A percentile compares a stretch with the other conserved stretches of the same genome.
These are phyloP conservation scores for Cladophialophora exuberans DNA, from an alignment of 2,329 filamentous ascomycete genomes.

Conservation along the genomic window DNA sequence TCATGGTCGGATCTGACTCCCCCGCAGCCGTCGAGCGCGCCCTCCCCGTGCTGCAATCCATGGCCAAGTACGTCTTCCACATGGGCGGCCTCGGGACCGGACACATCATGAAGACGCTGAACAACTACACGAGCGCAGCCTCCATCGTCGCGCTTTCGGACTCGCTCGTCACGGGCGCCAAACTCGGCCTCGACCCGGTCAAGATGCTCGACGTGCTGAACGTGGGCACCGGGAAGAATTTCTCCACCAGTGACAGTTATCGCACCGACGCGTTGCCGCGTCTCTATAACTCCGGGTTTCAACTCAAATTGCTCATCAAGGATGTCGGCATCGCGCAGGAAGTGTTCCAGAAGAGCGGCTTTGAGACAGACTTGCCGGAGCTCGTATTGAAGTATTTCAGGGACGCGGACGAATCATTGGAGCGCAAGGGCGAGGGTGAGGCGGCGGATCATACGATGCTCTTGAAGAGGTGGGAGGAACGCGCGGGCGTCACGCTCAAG, in stretches of 20 bases:
- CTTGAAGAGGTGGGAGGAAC: slow-evolving; percentile 26
- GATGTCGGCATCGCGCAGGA: slow-evolving; percentile 31
- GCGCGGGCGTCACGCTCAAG: slow-evolving; percentile 22
- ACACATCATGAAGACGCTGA: slow-evolving; percentile 32
- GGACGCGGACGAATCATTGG: slow-evolving; percentile 17
- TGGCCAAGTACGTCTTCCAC: slow-evolving; percentile 32
- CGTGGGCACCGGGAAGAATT: slow-evolving; percentile 43
- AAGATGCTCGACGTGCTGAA: slow-evolving; percentile 48
- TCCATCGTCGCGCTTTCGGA: slow-evolving; percentile 29
- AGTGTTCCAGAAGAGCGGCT: slow-evolving; percentile 24
- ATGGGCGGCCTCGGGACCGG: slow-evolving; percentile 29
- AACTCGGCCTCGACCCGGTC: slow-evolving; percentile 30
- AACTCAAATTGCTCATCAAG: slow-evolving; percentile 29
- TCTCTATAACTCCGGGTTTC: slow-evolving; percentile 29
- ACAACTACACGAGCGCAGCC: slow-evolving; percentile 31
- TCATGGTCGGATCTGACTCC: slow-evolving; percentile 30
- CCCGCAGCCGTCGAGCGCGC: slow-evolving; percentile 24
- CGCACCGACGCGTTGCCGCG: slow-evolving; percentile 30
- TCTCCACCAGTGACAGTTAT: slow-evolving; percentile 40
- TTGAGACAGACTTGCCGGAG: slow-evolving; percentile 27
- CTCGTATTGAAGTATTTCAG: slow-evolving; percentile 33
- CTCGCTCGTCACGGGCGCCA: slow-evolving; percentile 27
- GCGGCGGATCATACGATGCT: slow-evolving; percentile 27
- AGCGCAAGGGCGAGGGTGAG: too few relatives aligned
- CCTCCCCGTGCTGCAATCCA: slow-evolving; percentile 27